phyloP scores from a whole-genome alignment of 2,329 filamentous ascomycete genomes.

The Rachicladosporium sp. region DNA sequence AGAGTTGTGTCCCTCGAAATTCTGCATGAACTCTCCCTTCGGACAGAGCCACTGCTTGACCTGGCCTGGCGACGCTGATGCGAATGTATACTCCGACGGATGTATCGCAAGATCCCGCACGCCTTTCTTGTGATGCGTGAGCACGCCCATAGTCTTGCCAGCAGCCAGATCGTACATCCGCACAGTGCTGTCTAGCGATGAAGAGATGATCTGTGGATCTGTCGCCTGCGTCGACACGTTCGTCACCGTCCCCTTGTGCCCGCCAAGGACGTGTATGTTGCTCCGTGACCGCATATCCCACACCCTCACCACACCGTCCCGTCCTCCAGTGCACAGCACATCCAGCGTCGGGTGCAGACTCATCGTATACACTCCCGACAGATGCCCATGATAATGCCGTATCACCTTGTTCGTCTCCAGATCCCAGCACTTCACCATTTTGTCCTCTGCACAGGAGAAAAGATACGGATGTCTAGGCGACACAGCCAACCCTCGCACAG shows the following conservation, averaged over 20 bases:
- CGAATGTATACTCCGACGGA: slow-evolving; percentile 91
- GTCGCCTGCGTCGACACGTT: slow-evolving; percentile 89
- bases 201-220: slow-evolving; percentile 87
- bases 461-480: slow-evolving; percentile 90
- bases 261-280: slow-evolving; percentile 86
- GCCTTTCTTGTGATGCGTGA: slow-evolving; percentile 98
- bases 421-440: slow-evolving; percentile 99
- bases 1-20: slow-evolving; percentile 90
- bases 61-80: slow-evolving; percentile 76
- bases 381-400: slow-evolving; percentile 90
- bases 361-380: slow-evolving; percentile 90
- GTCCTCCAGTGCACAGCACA: slow-evolving; percentile 84
- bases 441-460: slow-evolving; percentile 96
- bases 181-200: slow-evolving; percentile 84
- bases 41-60: slow-evolving; percentile 99
- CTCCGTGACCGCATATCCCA: slow-evolving; percentile 98
- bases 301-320: slow-evolving; percentile 86
- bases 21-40: slow-evolving; percentile 97
- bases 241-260: slow-evolving; percentile 82
- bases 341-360: slow-evolving; percentile 90
- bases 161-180: slow-evolving; percentile 92
- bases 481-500: slow-evolving; percentile 81
- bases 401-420: slow-evolving; percentile 99
- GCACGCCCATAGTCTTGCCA: slow-evolving; percentile 86
- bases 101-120: slow-evolving; percentile 75